phyloP scores from a whole-genome alignment of 108 stramenopile species.

The Heterococcus sp. region DNA sequence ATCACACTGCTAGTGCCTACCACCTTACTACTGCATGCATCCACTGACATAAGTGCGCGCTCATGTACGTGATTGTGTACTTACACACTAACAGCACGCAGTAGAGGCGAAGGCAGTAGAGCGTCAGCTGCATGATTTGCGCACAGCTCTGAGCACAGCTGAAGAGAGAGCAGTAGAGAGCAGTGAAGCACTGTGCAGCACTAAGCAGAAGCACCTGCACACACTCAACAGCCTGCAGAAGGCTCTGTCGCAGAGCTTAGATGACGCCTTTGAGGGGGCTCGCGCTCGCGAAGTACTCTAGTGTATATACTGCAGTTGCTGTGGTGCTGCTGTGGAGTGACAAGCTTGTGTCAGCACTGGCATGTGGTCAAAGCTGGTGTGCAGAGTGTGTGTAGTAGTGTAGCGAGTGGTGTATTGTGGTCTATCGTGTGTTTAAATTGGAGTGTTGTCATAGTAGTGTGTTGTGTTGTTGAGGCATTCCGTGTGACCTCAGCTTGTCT shows the following conservation, averaged over 20 bases:
- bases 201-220: not conserved
- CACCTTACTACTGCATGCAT: not conserved
- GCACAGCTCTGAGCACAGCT: not conserved
- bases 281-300: not conserved
- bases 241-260: not conserved
- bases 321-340: too few species aligned
- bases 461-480: too few species aligned
- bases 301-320: too few species aligned
- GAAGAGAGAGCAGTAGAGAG: not conserved
- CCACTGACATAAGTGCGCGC: not conserved
- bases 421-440: not conserved
- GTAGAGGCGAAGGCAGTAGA: not conserved
- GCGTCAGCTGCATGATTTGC: not conserved
- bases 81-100: not conserved
- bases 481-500: too few species aligned
- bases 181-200: not conserved
- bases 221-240: not conserved
- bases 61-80: not conserved
- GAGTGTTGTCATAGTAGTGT: not conserved
- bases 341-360: too few species aligned
- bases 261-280: not conserved
- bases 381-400: not conserved
- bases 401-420: not conserved
- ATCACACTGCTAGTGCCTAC: not conserved
- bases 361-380: not conserved